Conservation (phyloP, 225 moss, liverwort and hornwort species). For the Marchantia polymorpha region DNA sequence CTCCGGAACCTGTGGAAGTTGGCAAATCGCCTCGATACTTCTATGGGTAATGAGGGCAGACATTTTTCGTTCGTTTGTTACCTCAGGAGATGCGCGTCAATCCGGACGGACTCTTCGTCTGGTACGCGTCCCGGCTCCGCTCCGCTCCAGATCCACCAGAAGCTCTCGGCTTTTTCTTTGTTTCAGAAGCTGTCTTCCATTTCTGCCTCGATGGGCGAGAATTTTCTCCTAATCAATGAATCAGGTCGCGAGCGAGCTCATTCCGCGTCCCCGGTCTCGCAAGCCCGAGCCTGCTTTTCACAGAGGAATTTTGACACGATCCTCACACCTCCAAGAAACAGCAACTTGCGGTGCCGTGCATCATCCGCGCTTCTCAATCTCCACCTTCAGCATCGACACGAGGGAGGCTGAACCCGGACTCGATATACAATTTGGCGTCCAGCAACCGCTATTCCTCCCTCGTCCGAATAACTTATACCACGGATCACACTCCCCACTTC, state of each 20-base stretch:
- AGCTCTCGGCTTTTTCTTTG: not conserved
- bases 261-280: not conserved
- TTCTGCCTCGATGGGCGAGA: conserved; percentile 1
- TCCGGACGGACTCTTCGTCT: too few species aligned
- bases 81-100: not conserved
- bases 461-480: not conserved
- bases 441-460: conserved; percentile 2
- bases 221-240: not conserved
- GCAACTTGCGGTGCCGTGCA: not conserved
- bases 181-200: conserved; percentile 7
- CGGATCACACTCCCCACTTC: not conserved
- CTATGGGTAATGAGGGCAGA: conserved; percentile 9
- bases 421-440: conserved; percentile 1
- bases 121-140: not conserved
- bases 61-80: conserved; percentile 7
- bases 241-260: conserved; percentile 8
- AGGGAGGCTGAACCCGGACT: conserved; percentile 13
- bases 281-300: not conserved
- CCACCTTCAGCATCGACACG: conserved; percentile 2
- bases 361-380: not conserved
- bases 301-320: not conserved
- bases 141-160: conserved; percentile 6
- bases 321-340: not conserved
- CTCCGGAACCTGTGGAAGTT: not conserved
- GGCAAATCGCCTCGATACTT: conserved; percentile 17